phyloP scores from a whole-genome alignment of 2,329 filamentous ascomycete species.

The Thelonectria olida region DNA sequence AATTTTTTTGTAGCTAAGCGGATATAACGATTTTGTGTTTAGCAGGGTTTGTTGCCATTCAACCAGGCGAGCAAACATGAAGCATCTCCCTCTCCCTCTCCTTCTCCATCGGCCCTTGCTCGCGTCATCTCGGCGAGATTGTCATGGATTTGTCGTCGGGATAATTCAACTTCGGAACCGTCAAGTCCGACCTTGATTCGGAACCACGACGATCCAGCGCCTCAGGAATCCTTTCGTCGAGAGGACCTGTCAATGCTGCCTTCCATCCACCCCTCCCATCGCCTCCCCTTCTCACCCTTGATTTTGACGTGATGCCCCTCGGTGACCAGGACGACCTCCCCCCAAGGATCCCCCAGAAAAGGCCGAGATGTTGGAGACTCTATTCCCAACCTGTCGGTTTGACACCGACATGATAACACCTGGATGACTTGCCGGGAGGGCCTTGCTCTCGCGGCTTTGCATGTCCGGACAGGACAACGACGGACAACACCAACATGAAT shows the following conservation, averaged over 20 bases:
- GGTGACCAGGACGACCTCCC: constrained; percentile 4
- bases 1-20: constrained; percentile 10
- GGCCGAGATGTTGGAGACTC: constrained; percentile 4
- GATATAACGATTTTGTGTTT: constrained; percentile 16
- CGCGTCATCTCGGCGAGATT: constrained; percentile 24
- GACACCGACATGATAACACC: constrained; percentile 10
- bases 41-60: too few relatives aligned
- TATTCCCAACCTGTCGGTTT: constrained; percentile 15
- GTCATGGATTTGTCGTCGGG: constrained; percentile 13
- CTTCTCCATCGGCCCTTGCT: constrained; percentile 12
- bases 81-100: not conserved
- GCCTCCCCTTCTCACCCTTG: not conserved
- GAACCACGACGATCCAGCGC: constrained; percentile 1
- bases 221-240: constrained; percentile 4
- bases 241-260: constrained; percentile 9
- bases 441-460: constrained; percentile 10
- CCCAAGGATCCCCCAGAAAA: not conserved
- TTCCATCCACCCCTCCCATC: constrained; percentile 14
- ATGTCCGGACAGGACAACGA: constrained; percentile 3
- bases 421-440: constrained; percentile 8
- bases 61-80: too few relatives aligned
- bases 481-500: too few relatives aligned
- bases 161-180: constrained; percentile 5
- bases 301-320: too few relatives aligned
- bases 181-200: constrained; percentile 6